A percentile compares a stretch with the other conserved stretches of the same genome.
phyloP scores from a whole-genome alignment of 208 protist genomes.

The Wallacemonas sp. region DNA sequence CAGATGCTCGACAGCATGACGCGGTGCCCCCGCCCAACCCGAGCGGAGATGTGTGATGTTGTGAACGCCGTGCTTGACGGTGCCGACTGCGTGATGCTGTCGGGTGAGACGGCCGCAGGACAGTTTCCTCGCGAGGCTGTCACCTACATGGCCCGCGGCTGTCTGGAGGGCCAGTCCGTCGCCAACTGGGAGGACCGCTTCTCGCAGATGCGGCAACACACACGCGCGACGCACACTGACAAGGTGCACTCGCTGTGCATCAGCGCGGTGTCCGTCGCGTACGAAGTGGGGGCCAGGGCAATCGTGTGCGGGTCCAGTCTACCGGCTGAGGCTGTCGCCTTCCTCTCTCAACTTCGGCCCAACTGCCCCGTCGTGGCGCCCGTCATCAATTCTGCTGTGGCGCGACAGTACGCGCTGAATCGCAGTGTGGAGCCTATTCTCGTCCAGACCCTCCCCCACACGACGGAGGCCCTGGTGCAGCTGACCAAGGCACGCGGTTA shows the following conservation, averaged over 20 bases:
- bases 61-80: constrained; percentile 98
- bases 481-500: not conserved
- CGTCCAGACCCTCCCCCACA: not conserved
- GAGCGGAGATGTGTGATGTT: constrained; percentile 98
- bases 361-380: constrained; percentile 88
- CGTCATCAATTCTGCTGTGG: not conserved
- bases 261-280: constrained; percentile 94
- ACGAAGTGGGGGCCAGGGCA: constrained; percentile 85
- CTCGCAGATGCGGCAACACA: constrained; percentile 76
- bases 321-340: constrained; percentile 86
- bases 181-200: constrained; percentile 75
- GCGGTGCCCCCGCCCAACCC: constrained; percentile 97
- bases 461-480: not conserved
- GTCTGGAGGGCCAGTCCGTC: constrained; percentile 81
- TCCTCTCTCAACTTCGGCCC: constrained; percentile 97
- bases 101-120: constrained; percentile 98
- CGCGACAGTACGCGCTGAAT: not conserved
- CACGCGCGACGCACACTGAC: constrained; percentile 63
- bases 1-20: constrained; percentile 99
- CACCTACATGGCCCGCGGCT: constrained; percentile 94
- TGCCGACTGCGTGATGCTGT: constrained; percentile 99
- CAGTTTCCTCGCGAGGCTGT: constrained; percentile 96
- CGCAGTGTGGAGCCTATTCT: constrained; percentile 7
- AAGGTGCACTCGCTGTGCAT: constrained; percentile 91
- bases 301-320: constrained; percentile 92